Conservation (phyloP, 176 grass and related monocot genomes). For the Neostapfia colusana region DNA sequence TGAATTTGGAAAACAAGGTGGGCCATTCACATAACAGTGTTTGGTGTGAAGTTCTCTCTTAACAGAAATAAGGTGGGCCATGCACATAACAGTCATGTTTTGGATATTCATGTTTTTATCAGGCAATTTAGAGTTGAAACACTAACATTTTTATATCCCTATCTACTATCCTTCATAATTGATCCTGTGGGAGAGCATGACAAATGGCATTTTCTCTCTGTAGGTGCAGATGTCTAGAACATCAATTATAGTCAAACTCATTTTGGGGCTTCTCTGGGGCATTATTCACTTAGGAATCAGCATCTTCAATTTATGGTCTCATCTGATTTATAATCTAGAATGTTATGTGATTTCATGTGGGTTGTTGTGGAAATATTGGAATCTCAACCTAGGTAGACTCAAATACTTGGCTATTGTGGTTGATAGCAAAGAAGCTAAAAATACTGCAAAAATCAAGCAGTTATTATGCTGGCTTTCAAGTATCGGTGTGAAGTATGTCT, state of each 20-base stretch:
- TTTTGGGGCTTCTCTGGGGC: slow-evolving; percentile 64
- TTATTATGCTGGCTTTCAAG: slow-evolving; percentile 69
- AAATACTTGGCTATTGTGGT: slow-evolving; percentile 71
- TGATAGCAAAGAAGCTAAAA: slow-evolving; percentile 89
- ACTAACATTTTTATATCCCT: neutral
- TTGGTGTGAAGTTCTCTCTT: neutral
- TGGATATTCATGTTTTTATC: slow-evolving; percentile 32
- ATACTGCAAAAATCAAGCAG: slow-evolving; percentile 54
- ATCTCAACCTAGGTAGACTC: slow-evolving; percentile 57
- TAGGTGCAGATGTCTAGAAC: slow-evolving; percentile 52
- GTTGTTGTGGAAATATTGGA: slow-evolving; percentile 56
- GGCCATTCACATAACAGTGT: neutral
- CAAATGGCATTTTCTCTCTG: slow-evolving; percentile 26
- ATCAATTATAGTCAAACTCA: slow-evolving; percentile 51
- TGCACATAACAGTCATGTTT: neutral
- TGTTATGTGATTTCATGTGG: slow-evolving; percentile 70
- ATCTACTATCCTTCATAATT: neutral
- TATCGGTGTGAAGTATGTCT: slow-evolving; percentile 67
- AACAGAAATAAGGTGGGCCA: too few species aligned
- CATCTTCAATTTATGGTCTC: slow-evolving; percentile 51
- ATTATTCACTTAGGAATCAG: slow-evolving; percentile 57
- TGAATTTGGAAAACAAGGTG: neutral
- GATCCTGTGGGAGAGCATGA: slow-evolving; percentile 9
- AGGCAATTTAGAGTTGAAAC: neutral
- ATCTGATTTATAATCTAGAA: slow-evolving; percentile 55